These are phyloP conservation scores for Umbilicus rupestris DNA, from an alignment of 164 flowering plant species.

Conservation along the genomic window DNA sequence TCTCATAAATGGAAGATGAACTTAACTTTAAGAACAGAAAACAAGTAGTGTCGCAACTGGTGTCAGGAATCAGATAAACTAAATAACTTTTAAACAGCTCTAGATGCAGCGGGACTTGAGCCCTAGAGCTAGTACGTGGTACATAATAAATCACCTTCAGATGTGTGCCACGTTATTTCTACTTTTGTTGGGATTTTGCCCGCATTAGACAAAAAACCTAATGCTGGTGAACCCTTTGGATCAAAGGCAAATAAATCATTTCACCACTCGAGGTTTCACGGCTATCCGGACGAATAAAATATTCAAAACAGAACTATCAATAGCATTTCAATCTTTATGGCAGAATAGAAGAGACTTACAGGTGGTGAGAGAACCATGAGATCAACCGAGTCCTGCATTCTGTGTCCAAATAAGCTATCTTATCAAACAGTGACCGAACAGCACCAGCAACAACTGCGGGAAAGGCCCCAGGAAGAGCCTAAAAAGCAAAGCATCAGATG, in stretches of 20 bases:
- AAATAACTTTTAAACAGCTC: not conserved
- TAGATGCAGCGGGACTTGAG: not conserved
- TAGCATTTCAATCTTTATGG: not conserved
- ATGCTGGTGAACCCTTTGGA: not conserved
- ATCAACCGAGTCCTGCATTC: conserved; percentile 91
- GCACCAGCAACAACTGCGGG: conserved; percentile 97
- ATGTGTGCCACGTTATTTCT: no score
- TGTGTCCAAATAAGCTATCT: conserved; percentile 86
- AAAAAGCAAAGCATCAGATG: conserved; percentile 9
- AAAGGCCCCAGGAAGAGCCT: conserved; percentile 99
- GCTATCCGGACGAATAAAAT: no score
- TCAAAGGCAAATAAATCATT: not conserved
- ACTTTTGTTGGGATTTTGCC: no score
- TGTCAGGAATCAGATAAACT: no score
- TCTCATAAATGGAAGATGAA: not conserved
- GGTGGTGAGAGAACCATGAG: conserved; percentile 97
- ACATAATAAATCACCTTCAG: no score
- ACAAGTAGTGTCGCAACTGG: no score
- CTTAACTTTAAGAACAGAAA: no score
- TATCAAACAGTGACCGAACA: conserved; percentile 94
- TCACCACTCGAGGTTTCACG: no score
- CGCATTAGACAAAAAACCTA: not conserved
- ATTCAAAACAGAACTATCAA: not conserved
- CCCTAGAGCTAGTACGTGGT: not conserved
- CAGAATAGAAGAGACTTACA: conserved; percentile 43